phyloP scores from a whole-genome alignment of 345 rosid genomes.

The Salix udensis region DNA sequence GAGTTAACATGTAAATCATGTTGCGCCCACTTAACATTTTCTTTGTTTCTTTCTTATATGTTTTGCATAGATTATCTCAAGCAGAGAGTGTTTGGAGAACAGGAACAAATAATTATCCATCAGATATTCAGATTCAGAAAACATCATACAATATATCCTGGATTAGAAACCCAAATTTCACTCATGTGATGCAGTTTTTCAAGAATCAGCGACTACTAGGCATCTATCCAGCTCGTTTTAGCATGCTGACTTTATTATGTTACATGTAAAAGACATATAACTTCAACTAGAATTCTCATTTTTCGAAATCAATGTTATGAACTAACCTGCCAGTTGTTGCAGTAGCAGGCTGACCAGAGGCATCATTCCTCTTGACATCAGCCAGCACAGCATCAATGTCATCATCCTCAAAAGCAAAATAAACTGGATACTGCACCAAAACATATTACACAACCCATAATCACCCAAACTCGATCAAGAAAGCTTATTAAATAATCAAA shows the following conservation, averaged over 20 bases:
- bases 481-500: not conserved
- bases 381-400: constrained; percentile 70
- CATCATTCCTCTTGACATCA: constrained; percentile 81
- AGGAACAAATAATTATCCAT: not conserved
- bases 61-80: not conserved
- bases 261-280: not conserved
- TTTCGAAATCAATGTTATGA: constrained; percentile 1
- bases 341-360: constrained; percentile 85
- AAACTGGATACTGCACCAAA: constrained; percentile 74
- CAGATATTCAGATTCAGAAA: not conserved
- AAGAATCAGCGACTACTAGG: not conserved
- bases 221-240: not conserved
- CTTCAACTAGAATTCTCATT: constrained; percentile 4
- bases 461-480: not conserved
- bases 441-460: constrained; percentile 9
- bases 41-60: not conserved
- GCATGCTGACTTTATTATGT: not conserved
- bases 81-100: not conserved
- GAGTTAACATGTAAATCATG: not conserved
- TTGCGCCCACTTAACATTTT: not conserved
- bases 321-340: constrained; percentile 98
- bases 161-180: not conserved
- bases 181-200: not conserved
- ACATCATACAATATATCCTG: not conserved
- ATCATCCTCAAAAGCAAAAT: constrained; percentile 91